Conservation (phyloP, 768 basidiomycete species). For the Nevesoporus exiguus region DNA sequence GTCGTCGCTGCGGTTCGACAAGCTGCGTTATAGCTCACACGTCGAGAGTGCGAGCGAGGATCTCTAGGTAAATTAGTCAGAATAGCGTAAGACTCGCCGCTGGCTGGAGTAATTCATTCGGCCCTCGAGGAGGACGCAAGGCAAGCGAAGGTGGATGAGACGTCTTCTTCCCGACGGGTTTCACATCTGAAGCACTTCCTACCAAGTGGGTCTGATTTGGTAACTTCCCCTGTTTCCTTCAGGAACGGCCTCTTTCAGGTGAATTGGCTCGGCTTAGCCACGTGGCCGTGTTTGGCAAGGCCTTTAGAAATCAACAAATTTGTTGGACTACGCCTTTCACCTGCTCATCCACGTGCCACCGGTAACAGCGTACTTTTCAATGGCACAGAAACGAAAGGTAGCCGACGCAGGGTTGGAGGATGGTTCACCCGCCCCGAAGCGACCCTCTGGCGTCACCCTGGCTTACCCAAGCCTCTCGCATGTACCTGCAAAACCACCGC, state of each 20-base stretch:
- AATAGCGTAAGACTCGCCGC: slow-evolving; percentile 15
- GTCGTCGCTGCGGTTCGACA: neutral
- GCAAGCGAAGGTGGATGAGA: slow-evolving; percentile 10
- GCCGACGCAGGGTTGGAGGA: slow-evolving; percentile 15
- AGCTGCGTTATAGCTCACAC: neutral
- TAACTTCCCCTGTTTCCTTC: too few species aligned
- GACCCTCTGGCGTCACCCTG: slow-evolving; percentile 5
- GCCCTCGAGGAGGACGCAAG: slow-evolving; percentile 26
- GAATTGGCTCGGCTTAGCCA: neutral
- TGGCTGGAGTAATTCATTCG: slow-evolving; percentile 14
- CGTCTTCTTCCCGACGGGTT: neutral
- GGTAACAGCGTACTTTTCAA: slow-evolving; percentile 3
- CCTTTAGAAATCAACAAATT: slow-evolving; percentile 21
- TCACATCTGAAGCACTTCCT: neutral
- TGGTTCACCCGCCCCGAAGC: neutral
- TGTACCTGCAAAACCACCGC: slow-evolving; percentile 25
- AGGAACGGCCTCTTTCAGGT: too few species aligned
- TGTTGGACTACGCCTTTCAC: neutral
- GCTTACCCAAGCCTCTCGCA: slow-evolving; percentile 25
- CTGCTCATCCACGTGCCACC: neutral
- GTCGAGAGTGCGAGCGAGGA: neutral
- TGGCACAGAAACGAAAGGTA: slow-evolving; percentile 30
- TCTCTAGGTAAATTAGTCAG: slow-evolving; percentile 5
- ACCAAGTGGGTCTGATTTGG: slow-evolving; percentile 1
- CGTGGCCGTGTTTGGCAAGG: slow-evolving; percentile 26